A percentile compares a stretch with the other conserved stretches of the same genome.
Evolutionary conservation across 805 yeast genomes (phyloP).

Genomic region (Candida jianshihensis): DNA sequence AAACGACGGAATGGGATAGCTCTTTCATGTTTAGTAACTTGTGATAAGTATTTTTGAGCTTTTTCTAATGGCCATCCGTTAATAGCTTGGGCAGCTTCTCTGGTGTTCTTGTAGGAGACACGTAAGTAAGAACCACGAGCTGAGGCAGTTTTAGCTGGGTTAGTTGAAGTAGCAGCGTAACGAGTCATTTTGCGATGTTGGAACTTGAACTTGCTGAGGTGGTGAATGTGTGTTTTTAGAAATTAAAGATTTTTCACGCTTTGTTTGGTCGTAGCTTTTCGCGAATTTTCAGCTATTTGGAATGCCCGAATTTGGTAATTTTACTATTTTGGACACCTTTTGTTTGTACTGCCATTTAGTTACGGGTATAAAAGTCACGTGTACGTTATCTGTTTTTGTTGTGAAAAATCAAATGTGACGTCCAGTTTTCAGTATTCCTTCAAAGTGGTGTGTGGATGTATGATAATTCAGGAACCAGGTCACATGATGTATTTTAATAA

Average conservation of each 20-base stretch:
- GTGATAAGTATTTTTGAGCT: constrained; percentile 93
- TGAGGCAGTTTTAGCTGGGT: constrained; percentile 99
- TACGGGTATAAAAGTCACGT: not conserved
- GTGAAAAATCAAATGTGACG: not conserved
- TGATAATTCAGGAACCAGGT: too few relatives aligned
- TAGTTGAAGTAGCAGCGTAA: constrained; percentile 98
- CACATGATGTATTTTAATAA: too few relatives aligned
- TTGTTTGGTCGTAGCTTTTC: not conserved
- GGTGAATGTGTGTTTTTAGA: not conserved
- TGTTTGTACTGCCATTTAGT: not conserved
- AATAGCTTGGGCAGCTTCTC: constrained; percentile 98
- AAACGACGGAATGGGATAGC: constrained; percentile 99
- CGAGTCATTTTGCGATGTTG: constrained; percentile 68
- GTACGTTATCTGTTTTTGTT: not conserved
- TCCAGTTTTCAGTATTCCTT: too few relatives aligned
- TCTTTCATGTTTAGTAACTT: constrained; percentile 96
- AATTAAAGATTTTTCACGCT: not conserved
- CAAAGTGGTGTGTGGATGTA: constrained; percentile 10
- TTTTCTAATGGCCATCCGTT: constrained; percentile 95
- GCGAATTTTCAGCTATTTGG: not conserved
- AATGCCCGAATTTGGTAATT: not conserved
- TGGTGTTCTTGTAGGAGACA: constrained; percentile 99
- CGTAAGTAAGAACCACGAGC: constrained; percentile 99
- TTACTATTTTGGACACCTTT: not conserved
- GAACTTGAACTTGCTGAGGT: not conserved